Conservation (phyloP, 2,329 filamentous ascomycete species). For the Fragosphaeria purpurea region DNA sequence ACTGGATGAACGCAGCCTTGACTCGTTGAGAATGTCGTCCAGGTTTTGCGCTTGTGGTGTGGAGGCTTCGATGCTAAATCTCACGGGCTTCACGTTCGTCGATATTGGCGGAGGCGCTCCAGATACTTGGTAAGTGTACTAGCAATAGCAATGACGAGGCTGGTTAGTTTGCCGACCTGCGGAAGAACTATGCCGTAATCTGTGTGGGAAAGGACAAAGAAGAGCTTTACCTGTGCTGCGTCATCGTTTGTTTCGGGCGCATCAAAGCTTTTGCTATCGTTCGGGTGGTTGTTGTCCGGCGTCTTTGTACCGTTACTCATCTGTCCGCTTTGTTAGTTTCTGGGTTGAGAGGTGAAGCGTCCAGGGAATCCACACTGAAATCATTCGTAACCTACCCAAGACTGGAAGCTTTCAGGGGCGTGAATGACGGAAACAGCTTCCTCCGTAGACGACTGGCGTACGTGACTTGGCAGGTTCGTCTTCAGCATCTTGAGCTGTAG, state of each 20-base stretch:
- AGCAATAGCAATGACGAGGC: neutral
- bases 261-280: too few relatives aligned
- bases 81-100: slow-evolving; percentile 58
- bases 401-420: slow-evolving; percentile 71
- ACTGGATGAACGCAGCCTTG: slow-evolving; percentile 52
- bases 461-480: slow-evolving; percentile 46
- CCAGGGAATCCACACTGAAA: too few relatives aligned
- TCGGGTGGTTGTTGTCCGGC: neutral
- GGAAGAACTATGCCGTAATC: too few relatives aligned
- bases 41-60: slow-evolving; percentile 79
- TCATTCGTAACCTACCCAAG: slow-evolving; percentile 51
- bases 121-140: neutral
- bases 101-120: slow-evolving; percentile 60
- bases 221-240: slow-evolving; percentile 20
- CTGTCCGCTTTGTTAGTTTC: neutral
- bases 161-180: neutral
- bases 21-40: slow-evolving; percentile 57
- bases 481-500: slow-evolving; percentile 40
- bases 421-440: slow-evolving; percentile 87
- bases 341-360: too few relatives aligned
- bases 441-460: slow-evolving; percentile 55
- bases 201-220: too few relatives aligned
- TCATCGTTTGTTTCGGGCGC: too few relatives aligned
- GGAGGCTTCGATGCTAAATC: slow-evolving; percentile 56
- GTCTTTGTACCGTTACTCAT: slow-evolving; percentile 1